A percentile compares a stretch with the other conserved stretches of the same genome.
Conservation (phyloP, 2,329 filamentous ascomycete genomes). For the Ambrosiella xylebori region DNA sequence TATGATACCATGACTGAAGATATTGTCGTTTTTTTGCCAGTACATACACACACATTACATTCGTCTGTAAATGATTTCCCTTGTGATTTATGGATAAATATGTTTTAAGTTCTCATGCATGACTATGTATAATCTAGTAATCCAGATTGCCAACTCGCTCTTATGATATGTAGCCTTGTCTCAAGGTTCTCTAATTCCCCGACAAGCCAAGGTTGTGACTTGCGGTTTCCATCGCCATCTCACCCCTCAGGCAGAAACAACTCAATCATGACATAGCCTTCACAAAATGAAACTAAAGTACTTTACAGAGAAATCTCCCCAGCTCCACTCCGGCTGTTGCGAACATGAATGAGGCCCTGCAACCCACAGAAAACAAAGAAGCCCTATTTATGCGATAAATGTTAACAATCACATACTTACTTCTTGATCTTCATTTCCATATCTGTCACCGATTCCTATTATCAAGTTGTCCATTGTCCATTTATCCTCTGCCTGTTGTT, state of each 20-base stretch:
- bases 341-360: constrained; percentile 72
- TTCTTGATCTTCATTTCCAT: neutral
- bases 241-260: neutral
- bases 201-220: neutral
- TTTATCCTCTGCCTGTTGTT: neutral
- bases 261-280: neutral
- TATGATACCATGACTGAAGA: constrained; percentile 9
- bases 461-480: neutral
- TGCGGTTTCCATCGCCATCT: neutral
- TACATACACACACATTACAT: too few relatives aligned
- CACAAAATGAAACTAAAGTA: neutral
- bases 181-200: neutral
- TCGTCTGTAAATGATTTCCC: too few relatives aligned
- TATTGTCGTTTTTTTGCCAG: neutral
- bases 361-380: constrained; percentile 87
- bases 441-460: neutral
- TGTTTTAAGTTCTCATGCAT: too few relatives aligned
- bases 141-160: neutral
- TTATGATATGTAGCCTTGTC: neutral
- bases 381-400: constrained; percentile 30
- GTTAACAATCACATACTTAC: neutral
- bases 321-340: constrained; percentile 44
- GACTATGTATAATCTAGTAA: too few relatives aligned
- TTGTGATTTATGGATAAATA: too few relatives aligned
- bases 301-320: constrained; percentile 1